Conservation (phyloP, 768 basidiomycete genomes). For the Termitomyces sp. region DNA sequence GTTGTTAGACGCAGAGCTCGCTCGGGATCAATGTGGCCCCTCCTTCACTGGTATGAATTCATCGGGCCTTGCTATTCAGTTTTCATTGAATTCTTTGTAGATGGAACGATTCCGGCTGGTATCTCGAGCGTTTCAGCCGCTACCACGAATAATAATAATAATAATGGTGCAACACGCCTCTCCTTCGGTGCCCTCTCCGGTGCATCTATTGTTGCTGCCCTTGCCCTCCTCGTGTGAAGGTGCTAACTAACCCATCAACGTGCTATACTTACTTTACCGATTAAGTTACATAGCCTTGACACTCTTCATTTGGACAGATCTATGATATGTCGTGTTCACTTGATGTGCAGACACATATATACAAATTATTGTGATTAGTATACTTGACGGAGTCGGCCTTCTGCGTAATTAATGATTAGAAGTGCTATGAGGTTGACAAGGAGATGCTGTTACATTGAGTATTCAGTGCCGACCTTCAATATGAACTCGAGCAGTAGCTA, state of each 20-base stretch:
- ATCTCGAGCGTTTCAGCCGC: conserved; percentile 3
- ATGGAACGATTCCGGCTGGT: conserved; percentile 8
- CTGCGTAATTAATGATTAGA: neutral
- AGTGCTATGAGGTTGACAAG: neutral
- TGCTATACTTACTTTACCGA: too few species aligned
- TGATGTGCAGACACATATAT: neutral
- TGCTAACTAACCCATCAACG: neutral
- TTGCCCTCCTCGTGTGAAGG: conserved; percentile 2
- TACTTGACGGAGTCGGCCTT: too few species aligned
- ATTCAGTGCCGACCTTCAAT: too few species aligned
- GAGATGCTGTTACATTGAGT: too few species aligned
- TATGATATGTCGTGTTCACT: neutral
- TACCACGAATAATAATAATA: neutral
- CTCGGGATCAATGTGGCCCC: conserved; percentile 42
- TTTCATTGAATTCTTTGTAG: neutral
- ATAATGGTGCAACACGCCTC: neutral
- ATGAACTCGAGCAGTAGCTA: too few species aligned
- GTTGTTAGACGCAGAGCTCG: conserved; percentile 17
- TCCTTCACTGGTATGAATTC: conserved; percentile 43
- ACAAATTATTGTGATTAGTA: neutral
- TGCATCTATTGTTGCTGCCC: neutral
- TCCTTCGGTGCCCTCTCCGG: conserved; percentile 1
- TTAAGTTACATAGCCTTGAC: neutral
- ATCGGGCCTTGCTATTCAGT: neutral
- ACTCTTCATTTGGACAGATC: neutral